Evolutionary conservation across 176 grass and related monocot species (phyloP), one percentile per base, ranked within the genome.

Genomic region (Triticum aestivum): DNA sequence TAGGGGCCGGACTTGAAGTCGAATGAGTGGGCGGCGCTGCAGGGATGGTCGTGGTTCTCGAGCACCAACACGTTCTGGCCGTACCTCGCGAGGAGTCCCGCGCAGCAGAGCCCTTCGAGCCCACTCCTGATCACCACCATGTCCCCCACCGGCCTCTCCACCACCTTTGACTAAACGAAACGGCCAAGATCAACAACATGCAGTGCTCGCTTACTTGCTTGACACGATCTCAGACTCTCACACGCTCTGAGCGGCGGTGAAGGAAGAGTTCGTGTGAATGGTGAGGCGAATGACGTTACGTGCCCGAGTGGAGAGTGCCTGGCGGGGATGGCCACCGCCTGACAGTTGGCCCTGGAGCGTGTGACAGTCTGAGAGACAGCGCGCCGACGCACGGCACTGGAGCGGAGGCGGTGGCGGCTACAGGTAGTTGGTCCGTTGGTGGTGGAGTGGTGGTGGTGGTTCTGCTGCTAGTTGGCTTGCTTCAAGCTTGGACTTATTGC

Each of bases 1-100:
- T 11, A 45, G 11, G 42, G 11, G 42, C 11, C 11, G 3, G 42
- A 45, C 41, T 42, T 42, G 41, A 95, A 82, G 20, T 93, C 85
- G 76, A 98, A 98, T 9, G 95, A 98, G 86, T 95, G 95, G 35
- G 95, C 95, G 39, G 89, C 89, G 20, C 95, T 91, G 77, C 93
- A 87, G n/a, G 91, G 87, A 4, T 89, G 91, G 80, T 95, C 93
- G 64, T 98, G 95, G 78, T 91, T 93, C 83, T 92, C 88, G 17
- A 98, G 89, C 41, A 93, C 91, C 33, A 98, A 67, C 26, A 93
- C 95, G 83, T 98, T 86, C 29, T 87, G 87, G 32, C 80, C 82
- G 42, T 95, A 98, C 90, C 92, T 90, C 32, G 95, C 93, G 37
- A 93, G 83, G 34, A 98, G 89, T 11, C 93, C 89, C 0, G 93